phyloP scores from a whole-genome alignment of 176 grass and related monocot species.

The Oryza glumipatula region DNA sequence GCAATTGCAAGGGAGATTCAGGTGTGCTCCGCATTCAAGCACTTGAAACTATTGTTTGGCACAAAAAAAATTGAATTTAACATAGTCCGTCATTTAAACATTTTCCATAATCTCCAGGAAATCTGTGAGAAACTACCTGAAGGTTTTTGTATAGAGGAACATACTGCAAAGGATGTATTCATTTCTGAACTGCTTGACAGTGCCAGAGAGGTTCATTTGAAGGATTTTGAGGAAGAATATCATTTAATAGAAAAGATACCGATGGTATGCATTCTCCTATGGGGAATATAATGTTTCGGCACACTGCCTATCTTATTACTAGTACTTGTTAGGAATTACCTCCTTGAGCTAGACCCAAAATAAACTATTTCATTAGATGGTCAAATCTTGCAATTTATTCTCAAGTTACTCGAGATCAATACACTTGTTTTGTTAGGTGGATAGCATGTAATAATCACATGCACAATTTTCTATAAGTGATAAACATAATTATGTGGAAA shows the following conservation, averaged over 20 bases:
- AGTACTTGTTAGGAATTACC: neutral
- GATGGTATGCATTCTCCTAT: conserved; percentile 37
- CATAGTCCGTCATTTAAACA: neutral
- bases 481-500: neutral
- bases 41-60: neutral
- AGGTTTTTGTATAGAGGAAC: conserved; percentile 37
- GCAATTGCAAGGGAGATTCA: conserved; percentile 39
- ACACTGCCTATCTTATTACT: neutral
- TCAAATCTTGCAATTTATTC: neutral
- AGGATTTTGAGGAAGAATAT: conserved; percentile 60
- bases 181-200: conserved; percentile 48
- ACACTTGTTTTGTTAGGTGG: neutral
- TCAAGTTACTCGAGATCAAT: neutral
- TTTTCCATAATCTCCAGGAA: conserved; percentile 46
- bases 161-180: conserved; percentile 35
- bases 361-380: neutral
- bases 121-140: conserved; percentile 43
- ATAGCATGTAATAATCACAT: neutral
- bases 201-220: conserved; percentile 42
- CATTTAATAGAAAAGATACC: conserved; percentile 53
- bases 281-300: neutral
- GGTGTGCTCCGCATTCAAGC: conserved; percentile 4
- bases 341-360: neutral
- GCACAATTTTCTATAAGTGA: neutral
- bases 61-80: neutral